Conservation (phyloP, 306 rosid genomes). For the Abrus precatorius region DNA sequence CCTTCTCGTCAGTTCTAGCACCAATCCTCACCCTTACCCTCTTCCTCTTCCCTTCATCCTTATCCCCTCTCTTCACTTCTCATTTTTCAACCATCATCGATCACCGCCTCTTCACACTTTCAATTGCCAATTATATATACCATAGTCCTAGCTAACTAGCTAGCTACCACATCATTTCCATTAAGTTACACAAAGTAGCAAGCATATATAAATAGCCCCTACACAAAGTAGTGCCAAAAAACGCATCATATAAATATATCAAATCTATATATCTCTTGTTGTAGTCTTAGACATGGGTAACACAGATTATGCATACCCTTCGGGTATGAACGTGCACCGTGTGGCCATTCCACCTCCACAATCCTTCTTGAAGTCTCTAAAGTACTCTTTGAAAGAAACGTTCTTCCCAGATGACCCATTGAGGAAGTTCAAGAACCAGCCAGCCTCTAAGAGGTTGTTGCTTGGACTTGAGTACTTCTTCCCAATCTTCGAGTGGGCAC, state of each 20-base stretch:
- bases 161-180: background rate
- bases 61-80: constrained; percentile 15
- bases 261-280: too few relatives aligned
- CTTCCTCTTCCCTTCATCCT: background rate
- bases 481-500: constrained; percentile 83
- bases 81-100: background rate
- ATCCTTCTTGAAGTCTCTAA: constrained; percentile 65
- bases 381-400: constrained; percentile 72
- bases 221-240: too few relatives aligned
- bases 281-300: constrained; percentile 59
- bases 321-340: constrained; percentile 49
- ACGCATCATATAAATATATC: too few relatives aligned
- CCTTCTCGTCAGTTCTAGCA: background rate
- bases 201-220: background rate
- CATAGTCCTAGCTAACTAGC: background rate
- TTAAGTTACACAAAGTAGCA: background rate
- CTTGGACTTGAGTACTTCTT: constrained; percentile 75
- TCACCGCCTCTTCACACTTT: too few relatives aligned
- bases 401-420: constrained; percentile 95
- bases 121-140: background rate
- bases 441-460: constrained; percentile 54
- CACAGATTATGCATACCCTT: constrained; percentile 56
- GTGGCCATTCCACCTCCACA: constrained; percentile 82
- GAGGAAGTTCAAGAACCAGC: constrained; percentile 81
- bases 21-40: background rate